Evolutionary conservation across 2,329 filamentous ascomycete species (phyloP).

Genomic region (Colletotrichum sp.): DNA sequence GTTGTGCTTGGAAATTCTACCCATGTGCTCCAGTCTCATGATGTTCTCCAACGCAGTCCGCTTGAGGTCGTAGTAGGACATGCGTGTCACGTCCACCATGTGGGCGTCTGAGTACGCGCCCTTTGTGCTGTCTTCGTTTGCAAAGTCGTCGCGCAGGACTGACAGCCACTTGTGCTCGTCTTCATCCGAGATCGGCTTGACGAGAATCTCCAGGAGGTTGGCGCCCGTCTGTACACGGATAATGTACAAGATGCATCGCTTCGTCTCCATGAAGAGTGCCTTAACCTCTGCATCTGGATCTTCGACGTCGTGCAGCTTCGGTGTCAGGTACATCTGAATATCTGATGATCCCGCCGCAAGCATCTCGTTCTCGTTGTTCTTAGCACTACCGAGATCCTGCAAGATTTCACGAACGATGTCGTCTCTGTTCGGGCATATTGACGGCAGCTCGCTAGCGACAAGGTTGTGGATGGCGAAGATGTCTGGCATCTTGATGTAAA

Average conservation of each 20-base stretch:
- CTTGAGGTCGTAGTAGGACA: constrained; percentile 93
- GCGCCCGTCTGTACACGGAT: constrained; percentile 92
- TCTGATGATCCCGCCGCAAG: constrained; percentile 84
- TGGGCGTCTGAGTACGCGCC: constrained; percentile 91
- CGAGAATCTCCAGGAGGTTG: constrained; percentile 93
- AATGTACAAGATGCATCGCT: constrained; percentile 95
- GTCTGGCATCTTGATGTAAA: constrained; percentile 99
- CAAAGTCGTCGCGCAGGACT: constrained; percentile 83
- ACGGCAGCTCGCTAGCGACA: constrained; percentile 77
- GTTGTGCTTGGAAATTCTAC: constrained; percentile 88
- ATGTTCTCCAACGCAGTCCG: constrained; percentile 93
- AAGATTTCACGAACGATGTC: constrained; percentile 91
- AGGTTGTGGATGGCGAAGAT: constrained; percentile 96
- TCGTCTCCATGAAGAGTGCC: constrained; percentile 96
- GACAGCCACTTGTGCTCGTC: constrained; percentile 89
- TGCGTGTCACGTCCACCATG: constrained; percentile 86
- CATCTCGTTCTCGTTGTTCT: constrained; percentile 95
- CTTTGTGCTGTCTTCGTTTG: constrained; percentile 68
- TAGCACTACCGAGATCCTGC: constrained; percentile 91
- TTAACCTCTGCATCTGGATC: constrained; percentile 94
- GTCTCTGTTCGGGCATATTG: constrained; percentile 80
- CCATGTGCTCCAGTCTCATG: constrained; percentile 83
- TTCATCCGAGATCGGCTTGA: constrained; percentile 84
- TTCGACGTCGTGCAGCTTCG: constrained; percentile 87
- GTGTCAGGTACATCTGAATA: constrained; percentile 88